Evolutionary conservation across 176 grass and related monocot genomes (phyloP).

Genomic region (Carex littledalei): DNA sequence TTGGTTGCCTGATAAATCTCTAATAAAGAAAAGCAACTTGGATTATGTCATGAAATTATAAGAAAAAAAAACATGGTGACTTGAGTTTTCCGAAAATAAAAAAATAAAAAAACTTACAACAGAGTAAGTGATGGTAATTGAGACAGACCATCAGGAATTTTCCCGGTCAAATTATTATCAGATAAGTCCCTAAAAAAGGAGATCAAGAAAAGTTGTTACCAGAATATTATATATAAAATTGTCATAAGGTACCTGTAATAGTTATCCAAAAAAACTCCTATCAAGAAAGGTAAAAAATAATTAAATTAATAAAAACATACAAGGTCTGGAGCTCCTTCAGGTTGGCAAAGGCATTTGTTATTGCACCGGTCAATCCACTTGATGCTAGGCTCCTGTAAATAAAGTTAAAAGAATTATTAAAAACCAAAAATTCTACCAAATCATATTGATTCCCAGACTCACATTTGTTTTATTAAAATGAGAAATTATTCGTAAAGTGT

Average conservation of each 20-base stretch:
- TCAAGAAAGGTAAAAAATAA: not conserved
- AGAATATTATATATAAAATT: not conserved
- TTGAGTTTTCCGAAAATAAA: not conserved
- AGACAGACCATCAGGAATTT: conserved; percentile 44
- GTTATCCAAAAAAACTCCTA: not conserved
- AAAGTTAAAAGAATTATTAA: not conserved
- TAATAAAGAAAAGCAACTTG: conserved; percentile 5
- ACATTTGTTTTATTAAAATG: not conserved
- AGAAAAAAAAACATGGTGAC: not conserved
- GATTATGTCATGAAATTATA: not conserved
- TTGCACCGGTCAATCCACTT: conserved; percentile 34
- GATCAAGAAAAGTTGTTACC: not conserved
- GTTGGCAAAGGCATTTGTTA: conserved; percentile 38
- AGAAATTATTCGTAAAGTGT: not conserved
- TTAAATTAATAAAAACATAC: not conserved
- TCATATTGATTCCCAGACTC: not conserved
- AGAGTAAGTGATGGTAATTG: conserved; percentile 29
- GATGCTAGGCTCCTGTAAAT: conserved; percentile 39
- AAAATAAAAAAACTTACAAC: conserved; percentile 27
- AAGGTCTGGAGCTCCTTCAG: conserved; percentile 32
- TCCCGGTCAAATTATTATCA: conserved; percentile 48
- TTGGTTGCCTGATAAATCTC: conserved; percentile 54
- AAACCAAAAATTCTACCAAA: not conserved
- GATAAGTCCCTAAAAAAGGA: conserved; percentile 54
- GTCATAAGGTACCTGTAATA: not conserved